Evolutionary conservation across 2,329 filamentous ascomycete species (phyloP).

Genomic region (Fusarium veterinarium): DNA sequence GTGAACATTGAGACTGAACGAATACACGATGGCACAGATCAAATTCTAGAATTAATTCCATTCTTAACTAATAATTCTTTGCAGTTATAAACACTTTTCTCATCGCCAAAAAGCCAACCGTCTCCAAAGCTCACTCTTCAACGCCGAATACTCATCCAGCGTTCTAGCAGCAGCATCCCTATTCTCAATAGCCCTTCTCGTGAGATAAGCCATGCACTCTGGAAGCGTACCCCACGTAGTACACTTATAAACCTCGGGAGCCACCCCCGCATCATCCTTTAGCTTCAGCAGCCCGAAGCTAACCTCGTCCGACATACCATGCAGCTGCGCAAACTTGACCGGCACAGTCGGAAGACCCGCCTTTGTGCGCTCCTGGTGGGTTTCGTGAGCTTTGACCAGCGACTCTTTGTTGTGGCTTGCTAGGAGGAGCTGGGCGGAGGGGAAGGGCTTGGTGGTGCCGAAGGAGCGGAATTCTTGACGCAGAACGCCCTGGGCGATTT

Average conservation of each 20-base stretch:
- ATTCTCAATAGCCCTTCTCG: constrained; percentile 54
- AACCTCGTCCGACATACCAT: constrained; percentile 69
- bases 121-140: constrained; percentile 47
- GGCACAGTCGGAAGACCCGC: constrained; percentile 47
- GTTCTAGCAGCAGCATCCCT: constrained; percentile 51
- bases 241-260: constrained; percentile 54
- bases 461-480: constrained; percentile 52
- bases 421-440: constrained; percentile 60
- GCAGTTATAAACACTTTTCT: not conserved
- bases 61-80: not conserved
- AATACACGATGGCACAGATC: not conserved
- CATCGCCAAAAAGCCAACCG: constrained; percentile 45
- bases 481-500: constrained; percentile 59
- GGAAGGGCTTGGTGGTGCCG: constrained; percentile 56
- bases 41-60: not conserved
- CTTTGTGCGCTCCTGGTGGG: constrained; percentile 56
- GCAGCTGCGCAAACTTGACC: constrained; percentile 64
- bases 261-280: constrained; percentile 40
- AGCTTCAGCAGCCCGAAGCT: constrained; percentile 60
- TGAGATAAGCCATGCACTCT: constrained; percentile 54
- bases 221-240: constrained; percentile 54
- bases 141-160: constrained; percentile 45
- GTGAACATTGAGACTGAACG: not conserved
- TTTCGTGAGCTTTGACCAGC: constrained; percentile 56
- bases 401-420: constrained; percentile 63